These are phyloP conservation scores for Noccaea caerulescens DNA, from an alignment of 345 rosid genomes.

Conservation along the genomic window DNA sequence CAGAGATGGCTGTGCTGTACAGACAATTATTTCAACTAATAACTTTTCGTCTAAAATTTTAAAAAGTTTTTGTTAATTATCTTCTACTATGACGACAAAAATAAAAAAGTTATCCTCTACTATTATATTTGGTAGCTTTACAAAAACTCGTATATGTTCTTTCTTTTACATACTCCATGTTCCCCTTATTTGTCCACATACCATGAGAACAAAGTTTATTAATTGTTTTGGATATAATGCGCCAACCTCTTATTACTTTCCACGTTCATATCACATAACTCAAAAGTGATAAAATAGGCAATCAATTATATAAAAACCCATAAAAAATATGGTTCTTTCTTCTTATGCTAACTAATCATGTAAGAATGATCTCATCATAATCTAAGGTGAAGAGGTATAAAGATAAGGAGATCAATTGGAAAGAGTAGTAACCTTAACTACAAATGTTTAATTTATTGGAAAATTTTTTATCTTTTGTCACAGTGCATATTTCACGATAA, in stretches of 20 bases:
- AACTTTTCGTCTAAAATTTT: constrained; percentile 15
- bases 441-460: not conserved
- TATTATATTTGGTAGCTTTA: constrained; percentile 29
- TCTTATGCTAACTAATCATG: constrained; percentile 20
- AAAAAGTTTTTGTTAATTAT: constrained; percentile 4
- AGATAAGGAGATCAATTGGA: not conserved
- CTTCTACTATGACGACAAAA: constrained; percentile 5
- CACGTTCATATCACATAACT: constrained; percentile 39
- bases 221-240: constrained; percentile 28
- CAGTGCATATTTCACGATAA: not conserved
- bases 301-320: not conserved
- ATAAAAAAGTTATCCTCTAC: constrained; percentile 8
- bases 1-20: constrained; percentile 42
- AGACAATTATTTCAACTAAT: constrained; percentile 39
- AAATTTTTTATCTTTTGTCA: not conserved
- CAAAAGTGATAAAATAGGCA: constrained; percentile 28
- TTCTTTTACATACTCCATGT: constrained; percentile 24
- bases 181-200: constrained; percentile 30
- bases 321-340: constrained; percentile 30
- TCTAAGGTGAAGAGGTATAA: constrained; percentile 11
- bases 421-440: not conserved
- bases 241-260: constrained; percentile 32
- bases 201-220: constrained; percentile 20
- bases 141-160: not conserved
- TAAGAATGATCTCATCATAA: constrained; percentile 4